Evolutionary conservation across 768 basidiomycete species (phyloP).

Genomic region (Mycena pura): DNA sequence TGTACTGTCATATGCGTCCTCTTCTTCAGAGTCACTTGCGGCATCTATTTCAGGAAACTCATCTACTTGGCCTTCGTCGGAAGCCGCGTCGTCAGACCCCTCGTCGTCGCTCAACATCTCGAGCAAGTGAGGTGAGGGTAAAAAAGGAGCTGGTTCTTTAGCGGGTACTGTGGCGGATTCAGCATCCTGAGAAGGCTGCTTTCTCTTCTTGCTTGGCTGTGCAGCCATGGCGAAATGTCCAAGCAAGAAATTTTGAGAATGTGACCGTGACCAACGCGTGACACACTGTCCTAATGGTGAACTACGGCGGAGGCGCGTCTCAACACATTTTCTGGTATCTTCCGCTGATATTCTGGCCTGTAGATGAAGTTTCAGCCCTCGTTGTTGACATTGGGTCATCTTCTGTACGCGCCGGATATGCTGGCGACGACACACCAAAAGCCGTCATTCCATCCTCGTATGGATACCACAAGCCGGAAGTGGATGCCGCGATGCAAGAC

Average conservation of each 20-base stretch:
- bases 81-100: slow-evolving; percentile 49
- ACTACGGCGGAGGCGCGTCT: slow-evolving; percentile 83
- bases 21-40: slow-evolving; percentile 59
- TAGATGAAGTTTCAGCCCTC: slow-evolving; percentile 96
- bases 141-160: slow-evolving; percentile 17
- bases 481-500: slow-evolving; percentile 63
- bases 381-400: slow-evolving; percentile 95
- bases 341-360: neutral
- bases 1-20: slow-evolving; percentile 43
- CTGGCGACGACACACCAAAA: slow-evolving; percentile 95
- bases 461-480: slow-evolving; percentile 68
- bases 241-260: slow-evolving; percentile 18
- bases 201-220: slow-evolving; percentile 63
- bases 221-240: slow-evolving; percentile 37
- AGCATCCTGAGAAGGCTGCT: slow-evolving; percentile 52
- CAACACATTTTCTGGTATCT: neutral
- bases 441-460: slow-evolving; percentile 90
- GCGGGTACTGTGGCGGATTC: slow-evolving; percentile 26
- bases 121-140: slow-evolving; percentile 36
- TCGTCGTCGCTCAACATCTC: slow-evolving; percentile 84
- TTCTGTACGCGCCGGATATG: slow-evolving; percentile 92
- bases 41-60: slow-evolving; percentile 76
- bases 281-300: slow-evolving; percentile 63
- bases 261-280: slow-evolving; percentile 7
- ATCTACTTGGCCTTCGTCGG: slow-evolving; percentile 68